Evolutionary conservation across 1,284 basidiomycete genomes (phyloP).

Genomic region (Cryptococcus wingfieldii): DNA sequence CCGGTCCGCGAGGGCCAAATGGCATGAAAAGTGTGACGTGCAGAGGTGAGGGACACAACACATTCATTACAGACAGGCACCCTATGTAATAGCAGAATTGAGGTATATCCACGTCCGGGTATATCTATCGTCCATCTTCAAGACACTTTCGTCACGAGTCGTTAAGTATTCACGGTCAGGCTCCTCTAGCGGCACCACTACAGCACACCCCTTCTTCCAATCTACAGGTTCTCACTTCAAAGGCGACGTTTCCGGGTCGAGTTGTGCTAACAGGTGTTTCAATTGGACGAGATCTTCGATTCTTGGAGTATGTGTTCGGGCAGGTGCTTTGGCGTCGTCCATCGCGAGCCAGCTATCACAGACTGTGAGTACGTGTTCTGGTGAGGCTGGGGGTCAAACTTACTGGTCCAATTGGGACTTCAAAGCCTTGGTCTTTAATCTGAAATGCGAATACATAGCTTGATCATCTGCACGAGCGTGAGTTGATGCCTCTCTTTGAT

Average conservation of each 20-base stretch:
- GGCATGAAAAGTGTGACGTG: background rate
- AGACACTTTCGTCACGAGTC: background rate
- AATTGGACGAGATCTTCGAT: conserved; percentile 38
- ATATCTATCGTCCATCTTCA: background rate
- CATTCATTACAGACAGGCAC: conserved; percentile 2
- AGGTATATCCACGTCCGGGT: background rate
- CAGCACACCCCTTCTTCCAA: too few relatives aligned
- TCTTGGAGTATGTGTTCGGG: conserved; percentile 22
- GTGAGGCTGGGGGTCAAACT: conserved; percentile 11
- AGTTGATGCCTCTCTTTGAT: background rate
- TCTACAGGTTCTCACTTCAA: background rate
- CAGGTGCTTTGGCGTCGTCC: conserved; percentile 31
- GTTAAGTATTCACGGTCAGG: too few relatives aligned
- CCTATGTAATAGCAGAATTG: background rate
- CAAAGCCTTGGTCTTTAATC: conserved; percentile 39
- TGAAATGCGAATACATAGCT: conserved; percentile 38
- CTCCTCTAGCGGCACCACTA: too few relatives aligned
- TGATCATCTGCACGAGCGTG: conserved; percentile 26
- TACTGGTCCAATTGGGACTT: conserved; percentile 41
- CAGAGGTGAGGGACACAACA: background rate
- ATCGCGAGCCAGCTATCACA: conserved; percentile 38
- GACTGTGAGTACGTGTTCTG: background rate
- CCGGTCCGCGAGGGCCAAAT: too few relatives aligned
- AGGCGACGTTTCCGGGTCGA: conserved; percentile 36
- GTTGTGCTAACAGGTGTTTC: conserved; percentile 31